Percentiles rank a stretch among this genome's conserved stretches.
Conservation (phyloP, 2,329 filamentous ascomycete genomes). For the Leptographium flavum region DNA sequence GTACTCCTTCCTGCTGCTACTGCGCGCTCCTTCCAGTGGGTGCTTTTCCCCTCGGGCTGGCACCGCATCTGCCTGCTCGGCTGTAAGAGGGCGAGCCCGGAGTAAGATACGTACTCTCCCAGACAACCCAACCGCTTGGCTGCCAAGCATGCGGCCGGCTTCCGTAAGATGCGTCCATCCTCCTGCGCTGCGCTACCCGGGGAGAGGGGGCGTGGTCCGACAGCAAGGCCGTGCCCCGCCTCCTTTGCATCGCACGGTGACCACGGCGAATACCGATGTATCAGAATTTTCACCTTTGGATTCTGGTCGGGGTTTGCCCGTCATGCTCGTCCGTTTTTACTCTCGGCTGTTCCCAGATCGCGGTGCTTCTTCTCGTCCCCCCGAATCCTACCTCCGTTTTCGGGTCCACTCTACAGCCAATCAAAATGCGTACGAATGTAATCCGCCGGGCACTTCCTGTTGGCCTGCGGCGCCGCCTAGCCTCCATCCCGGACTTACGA, state of each 20-base stretch:
- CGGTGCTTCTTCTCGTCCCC: not conserved
- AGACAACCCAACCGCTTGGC: no score
- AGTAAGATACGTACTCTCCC: no score
- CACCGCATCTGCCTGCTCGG: no score
- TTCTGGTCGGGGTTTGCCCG: not conserved
- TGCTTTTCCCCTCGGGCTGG: no score
- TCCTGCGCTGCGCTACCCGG: not conserved
- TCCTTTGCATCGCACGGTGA: not conserved
- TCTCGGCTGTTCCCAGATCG: not conserved
- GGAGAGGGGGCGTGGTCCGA: not conserved
- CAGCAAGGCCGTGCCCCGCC: no score
- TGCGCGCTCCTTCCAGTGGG: no score
- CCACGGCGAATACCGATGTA: not conserved
- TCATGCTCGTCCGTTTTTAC: not conserved
- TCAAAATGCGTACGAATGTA: conserved; percentile 1
- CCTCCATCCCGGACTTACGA: not conserved
- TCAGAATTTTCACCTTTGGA: not conserved
- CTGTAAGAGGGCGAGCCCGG: no score
- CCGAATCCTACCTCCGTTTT: not conserved
- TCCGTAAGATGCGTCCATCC: no score
- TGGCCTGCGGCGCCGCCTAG: no score
- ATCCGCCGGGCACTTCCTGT: not conserved
- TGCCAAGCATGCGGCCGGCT: no score
- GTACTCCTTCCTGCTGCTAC: no score
- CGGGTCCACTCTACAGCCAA: not conserved